Percentiles rank a stretch among this genome's conserved stretches.
These are phyloP conservation scores for Schwanniomyces sp. DNA, from an alignment of 805 yeast species.

Conservation along the genomic window DNA sequence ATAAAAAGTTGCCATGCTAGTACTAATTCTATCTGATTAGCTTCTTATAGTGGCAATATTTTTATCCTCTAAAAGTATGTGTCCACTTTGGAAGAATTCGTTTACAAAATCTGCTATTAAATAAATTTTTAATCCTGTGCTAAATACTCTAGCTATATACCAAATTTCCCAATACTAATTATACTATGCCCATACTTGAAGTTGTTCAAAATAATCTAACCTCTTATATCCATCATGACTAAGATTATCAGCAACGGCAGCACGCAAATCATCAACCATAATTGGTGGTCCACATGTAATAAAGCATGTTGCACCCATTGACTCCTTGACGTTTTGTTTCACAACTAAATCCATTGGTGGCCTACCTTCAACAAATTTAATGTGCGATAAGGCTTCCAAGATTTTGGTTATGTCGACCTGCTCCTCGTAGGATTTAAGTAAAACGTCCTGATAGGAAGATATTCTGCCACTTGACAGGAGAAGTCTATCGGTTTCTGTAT, in stretches of 20 bases:
- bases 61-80: too few relatives aligned
- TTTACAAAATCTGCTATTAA: too few relatives aligned
- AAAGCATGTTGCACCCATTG: conserved; percentile 36
- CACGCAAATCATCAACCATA: conserved; percentile 32
- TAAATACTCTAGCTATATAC: too few relatives aligned
- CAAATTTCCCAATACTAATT: neutral
- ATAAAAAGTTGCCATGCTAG: too few relatives aligned
- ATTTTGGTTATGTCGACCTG: conserved; percentile 5
- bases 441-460: neutral
- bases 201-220: conserved; percentile 70
- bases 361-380: conserved; percentile 39
- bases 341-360: conserved; percentile 44
- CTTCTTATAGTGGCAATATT: too few relatives aligned
- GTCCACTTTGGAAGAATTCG: too few relatives aligned
- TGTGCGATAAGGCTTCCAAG: conserved; percentile 14
- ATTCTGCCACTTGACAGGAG: neutral
- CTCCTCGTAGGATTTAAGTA: conserved; percentile 8
- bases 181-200: conserved; percentile 59
- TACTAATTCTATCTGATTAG: too few relatives aligned
- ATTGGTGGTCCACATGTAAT: conserved; percentile 32
- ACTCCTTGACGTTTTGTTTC: conserved; percentile 24
- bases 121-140: too few relatives aligned
- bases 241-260: conserved; percentile 39
- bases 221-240: conserved; percentile 36
- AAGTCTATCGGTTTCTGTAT: neutral